Evolutionary conservation across 1,284 basidiomycete species (phyloP).

Genomic region (Cryptococcus jaspeensis): DNA sequence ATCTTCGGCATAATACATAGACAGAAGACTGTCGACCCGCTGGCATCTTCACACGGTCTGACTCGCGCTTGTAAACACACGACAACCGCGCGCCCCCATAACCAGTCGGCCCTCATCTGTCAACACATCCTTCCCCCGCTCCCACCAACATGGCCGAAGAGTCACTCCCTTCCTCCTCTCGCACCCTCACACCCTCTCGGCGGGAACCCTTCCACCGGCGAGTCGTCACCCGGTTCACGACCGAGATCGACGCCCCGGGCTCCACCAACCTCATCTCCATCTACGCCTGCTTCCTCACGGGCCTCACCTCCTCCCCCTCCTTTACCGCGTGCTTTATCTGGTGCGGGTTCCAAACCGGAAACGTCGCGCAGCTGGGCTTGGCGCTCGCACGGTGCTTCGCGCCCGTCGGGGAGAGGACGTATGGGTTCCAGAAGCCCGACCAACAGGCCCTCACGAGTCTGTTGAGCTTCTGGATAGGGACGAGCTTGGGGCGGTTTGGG

Average conservation of each 20-base stretch:
- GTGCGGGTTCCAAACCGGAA: conserved; percentile 76
- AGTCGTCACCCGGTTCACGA: not conserved
- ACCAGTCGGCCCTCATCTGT: too few relatives aligned
- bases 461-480: conserved; percentile 61
- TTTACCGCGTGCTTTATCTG: conserved; percentile 81
- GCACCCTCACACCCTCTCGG: not conserved
- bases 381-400: conserved; percentile 66
- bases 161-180: conserved; percentile 9
- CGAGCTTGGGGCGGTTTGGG: conserved; percentile 50
- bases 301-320: conserved; percentile 70
- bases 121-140: not conserved
- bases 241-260: conserved; percentile 8
- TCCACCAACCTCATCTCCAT: conserved; percentile 56
- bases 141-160: not conserved
- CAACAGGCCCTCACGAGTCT: conserved; percentile 77
- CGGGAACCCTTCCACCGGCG: conserved; percentile 1
- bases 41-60: too few relatives aligned
- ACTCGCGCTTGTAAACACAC: too few relatives aligned
- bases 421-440: conserved; percentile 68
- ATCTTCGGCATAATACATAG: too few relatives aligned
- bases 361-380: conserved; percentile 59
- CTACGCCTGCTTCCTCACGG: conserved; percentile 81
- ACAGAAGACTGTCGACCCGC: too few relatives aligned
- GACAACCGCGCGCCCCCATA: too few relatives aligned
- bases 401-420: conserved; percentile 55